Conservation (phyloP, 306 rosid species). For the Malus fusca region DNA sequence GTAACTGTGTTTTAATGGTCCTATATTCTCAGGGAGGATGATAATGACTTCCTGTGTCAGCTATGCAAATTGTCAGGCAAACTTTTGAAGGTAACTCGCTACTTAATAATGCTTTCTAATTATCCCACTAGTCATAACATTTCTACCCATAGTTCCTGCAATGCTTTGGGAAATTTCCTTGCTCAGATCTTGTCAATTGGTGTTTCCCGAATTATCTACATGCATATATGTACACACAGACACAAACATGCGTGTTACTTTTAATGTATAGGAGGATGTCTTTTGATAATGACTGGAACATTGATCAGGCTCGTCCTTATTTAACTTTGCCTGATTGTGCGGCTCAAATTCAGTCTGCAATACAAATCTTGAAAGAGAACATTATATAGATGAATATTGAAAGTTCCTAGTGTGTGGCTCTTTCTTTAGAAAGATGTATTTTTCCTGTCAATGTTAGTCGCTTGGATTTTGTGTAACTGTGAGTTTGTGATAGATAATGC, state of each 20-base stretch:
- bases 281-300: not conserved
- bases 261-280: not conserved
- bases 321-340: not conserved
- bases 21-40: conserved; percentile 58
- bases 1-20: not conserved
- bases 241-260: not conserved
- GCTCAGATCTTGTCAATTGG: not conserved
- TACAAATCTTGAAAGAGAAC: not conserved
- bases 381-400: not conserved
- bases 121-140: not conserved
- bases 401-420: not conserved
- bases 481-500: not conserved
- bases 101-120: not conserved
- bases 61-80: conserved; percentile 73
- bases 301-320: not conserved
- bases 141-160: not conserved
- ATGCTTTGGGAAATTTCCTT: not conserved
- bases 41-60: conserved; percentile 76
- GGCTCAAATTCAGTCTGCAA: not conserved
- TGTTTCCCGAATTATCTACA: not conserved
- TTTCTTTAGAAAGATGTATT: not conserved
- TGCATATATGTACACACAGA: not conserved
- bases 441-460: not conserved
- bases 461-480: not conserved
- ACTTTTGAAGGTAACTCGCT: conserved; percentile 57